phyloP scores from a whole-genome alignment of 2,329 filamentous ascomycete genomes.

The Penicillium sp. region DNA sequence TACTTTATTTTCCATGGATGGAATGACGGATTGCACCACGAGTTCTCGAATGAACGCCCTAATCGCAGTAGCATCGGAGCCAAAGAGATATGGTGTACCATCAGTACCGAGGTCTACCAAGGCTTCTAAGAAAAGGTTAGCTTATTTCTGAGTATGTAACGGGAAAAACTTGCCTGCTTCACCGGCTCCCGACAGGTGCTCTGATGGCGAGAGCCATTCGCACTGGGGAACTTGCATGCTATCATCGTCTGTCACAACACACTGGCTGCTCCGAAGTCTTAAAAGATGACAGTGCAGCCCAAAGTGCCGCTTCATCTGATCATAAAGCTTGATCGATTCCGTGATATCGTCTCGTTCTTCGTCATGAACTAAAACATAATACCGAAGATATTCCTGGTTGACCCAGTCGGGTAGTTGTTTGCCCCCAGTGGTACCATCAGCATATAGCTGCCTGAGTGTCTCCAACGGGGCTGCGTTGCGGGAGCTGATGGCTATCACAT shows the following conservation, averaged over 20 bases:
- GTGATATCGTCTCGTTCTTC: slow-evolving; percentile 93
- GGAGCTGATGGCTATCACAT: slow-evolving; percentile 92
- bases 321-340: slow-evolving; percentile 85
- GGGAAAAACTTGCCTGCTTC: slow-evolving; percentile 52
- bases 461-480: slow-evolving; percentile 81
- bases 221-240: slow-evolving; percentile 76
- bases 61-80: slow-evolving; percentile 86
- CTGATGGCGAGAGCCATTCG: slow-evolving; percentile 84
- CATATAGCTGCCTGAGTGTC: slow-evolving; percentile 78
- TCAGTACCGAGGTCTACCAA: slow-evolving; percentile 65
- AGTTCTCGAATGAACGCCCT: slow-evolving; percentile 89
- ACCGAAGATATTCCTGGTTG: slow-evolving; percentile 85
- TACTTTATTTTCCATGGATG: slow-evolving; percentile 91
- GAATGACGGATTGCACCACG: slow-evolving; percentile 90
- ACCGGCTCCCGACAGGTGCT: slow-evolving; percentile 75
- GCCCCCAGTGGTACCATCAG: slow-evolving; percentile 75
- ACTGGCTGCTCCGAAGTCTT: slow-evolving; percentile 78
- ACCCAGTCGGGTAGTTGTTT: slow-evolving; percentile 78
- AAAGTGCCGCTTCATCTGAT: slow-evolving; percentile 99
- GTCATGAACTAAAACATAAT: slow-evolving; percentile 95
- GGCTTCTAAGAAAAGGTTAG: slow-evolving; percentile 31
- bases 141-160: neutral
- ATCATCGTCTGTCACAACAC: slow-evolving; percentile 87
- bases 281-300: slow-evolving; percentile 93
- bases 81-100: slow-evolving; percentile 73